Evolutionary conservation across 352 stramenopile species (phyloP).

Genomic region (Elongisporangium anandrum): DNA sequence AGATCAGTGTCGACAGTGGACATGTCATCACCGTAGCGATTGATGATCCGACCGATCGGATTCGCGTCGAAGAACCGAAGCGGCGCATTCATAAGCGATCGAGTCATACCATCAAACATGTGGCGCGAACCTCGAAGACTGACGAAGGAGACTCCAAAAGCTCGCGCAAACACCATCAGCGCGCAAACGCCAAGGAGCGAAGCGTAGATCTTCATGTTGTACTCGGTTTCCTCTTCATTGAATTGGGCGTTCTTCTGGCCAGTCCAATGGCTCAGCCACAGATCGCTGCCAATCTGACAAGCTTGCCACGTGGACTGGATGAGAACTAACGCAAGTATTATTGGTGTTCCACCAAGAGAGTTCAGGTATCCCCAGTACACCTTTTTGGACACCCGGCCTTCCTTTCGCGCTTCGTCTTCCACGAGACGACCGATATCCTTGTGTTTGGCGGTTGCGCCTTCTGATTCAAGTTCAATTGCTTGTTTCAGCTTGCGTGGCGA

Average conservation of each 20-base stretch:
- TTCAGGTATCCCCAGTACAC: slow-evolving; percentile 39
- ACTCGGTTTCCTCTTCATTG: slow-evolving; percentile 12
- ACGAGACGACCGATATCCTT: slow-evolving; percentile 16
- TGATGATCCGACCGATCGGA: slow-evolving; percentile 85
- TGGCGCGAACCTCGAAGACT: slow-evolving; percentile 32
- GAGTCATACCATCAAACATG: slow-evolving; percentile 86
- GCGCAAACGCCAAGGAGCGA: slow-evolving; percentile 14
- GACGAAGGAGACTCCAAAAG: slow-evolving; percentile 24
- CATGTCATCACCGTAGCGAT: slow-evolving; percentile 87
- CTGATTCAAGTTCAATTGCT: background rate
- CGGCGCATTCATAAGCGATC: slow-evolving; percentile 77
- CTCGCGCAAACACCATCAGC: slow-evolving; percentile 30
- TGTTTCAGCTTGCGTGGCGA: background rate
- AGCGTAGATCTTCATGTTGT: slow-evolving; percentile 31
- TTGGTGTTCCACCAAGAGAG: slow-evolving; percentile 22
- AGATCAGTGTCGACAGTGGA: slow-evolving; percentile 82
- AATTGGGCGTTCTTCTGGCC: slow-evolving; percentile 18
- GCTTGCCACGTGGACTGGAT: slow-evolving; percentile 23
- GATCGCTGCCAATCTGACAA: slow-evolving; percentile 22
- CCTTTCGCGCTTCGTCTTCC: slow-evolving; percentile 29
- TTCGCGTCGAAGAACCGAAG: slow-evolving; percentile 91
- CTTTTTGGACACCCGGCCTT: slow-evolving; percentile 25
- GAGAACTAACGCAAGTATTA: slow-evolving; percentile 7
- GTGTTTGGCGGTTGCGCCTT: background rate
- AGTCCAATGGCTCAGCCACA: slow-evolving; percentile 37